Base-by-base conservation (phyloP, 2,329 filamentous ascomycete species). In the Coniella lustricola region DNA sequence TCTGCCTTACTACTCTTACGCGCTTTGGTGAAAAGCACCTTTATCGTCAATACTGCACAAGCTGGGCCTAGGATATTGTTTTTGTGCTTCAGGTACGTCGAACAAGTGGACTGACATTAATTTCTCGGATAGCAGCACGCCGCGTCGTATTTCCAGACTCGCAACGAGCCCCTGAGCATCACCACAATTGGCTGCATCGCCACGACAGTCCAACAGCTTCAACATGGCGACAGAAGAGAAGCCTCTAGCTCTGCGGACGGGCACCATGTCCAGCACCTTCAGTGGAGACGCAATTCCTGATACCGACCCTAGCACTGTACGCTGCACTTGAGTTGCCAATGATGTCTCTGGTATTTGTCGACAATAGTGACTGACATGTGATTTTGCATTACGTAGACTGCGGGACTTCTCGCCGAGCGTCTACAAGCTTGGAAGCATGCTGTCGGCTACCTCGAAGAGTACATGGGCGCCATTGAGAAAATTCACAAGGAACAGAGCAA, bases 371-470 rank as follows among this genome's bases (percentile, higher is more conserved):
- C 51, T 53, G 36, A 53, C 36, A 39, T 18, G 13, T 3, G 10
- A 9, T 16, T 9, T n/a, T 34, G 42, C 45, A 25, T 39, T 21
- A 29, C 5, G 53, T 55, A 88, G 84, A 87, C 85, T 18, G 82
- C 84, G n/a, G 83, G 79, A 35, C 77, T 97, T 43, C 84, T 98
- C 55, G 76, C 84, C 48, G 89, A 97, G 72, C 82, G 93, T 56
- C 76, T 98, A 53, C 85, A 87, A 60, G 93, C 93, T 40, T 98
- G 90, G 90, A 97, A 96, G 67, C 91, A 97, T 66, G 88, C 90
- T 53, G 87, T 90, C 54, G 87, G 76, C 49, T 91, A 95, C 63
- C 76, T 98, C 41, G 90, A 97, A 68, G 89, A 95, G 44, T 98
- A 96, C 65, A 76, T 97, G 60, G 73, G 72, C 25, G 83, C 86